A percentile compares a stretch with the other conserved stretches of the same genome.
These are phyloP conservation scores for Bryum argenteum DNA, from an alignment of 225 moss, liverwort and hornwort species.

Conservation along the genomic window DNA sequence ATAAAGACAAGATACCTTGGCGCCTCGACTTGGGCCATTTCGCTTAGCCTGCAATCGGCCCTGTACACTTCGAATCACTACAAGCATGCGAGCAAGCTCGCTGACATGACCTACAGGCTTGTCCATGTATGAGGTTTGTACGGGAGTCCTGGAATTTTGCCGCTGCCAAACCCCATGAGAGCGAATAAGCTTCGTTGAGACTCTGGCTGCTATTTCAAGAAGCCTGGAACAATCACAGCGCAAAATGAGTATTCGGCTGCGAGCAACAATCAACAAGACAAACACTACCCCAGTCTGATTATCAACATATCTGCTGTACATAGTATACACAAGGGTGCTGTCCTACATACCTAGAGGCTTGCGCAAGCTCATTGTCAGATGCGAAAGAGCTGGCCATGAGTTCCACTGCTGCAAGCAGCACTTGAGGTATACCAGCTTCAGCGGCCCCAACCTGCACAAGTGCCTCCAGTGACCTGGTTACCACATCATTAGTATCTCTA, in stretches of 20 bases:
- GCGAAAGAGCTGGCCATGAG: conserved; percentile 76
- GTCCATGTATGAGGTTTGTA: conserved; percentile 41
- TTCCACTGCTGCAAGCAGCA: conserved; percentile 88
- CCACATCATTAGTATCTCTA: conserved; percentile 30
- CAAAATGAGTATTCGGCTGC: conserved; percentile 30
- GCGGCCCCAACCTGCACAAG: conserved; percentile 82
- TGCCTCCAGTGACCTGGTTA: conserved; percentile 63
- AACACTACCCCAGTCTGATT: conserved; percentile 4
- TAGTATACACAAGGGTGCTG: conserved; percentile 14
- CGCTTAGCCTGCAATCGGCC: conserved; percentile 76
- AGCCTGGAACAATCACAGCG: conserved; percentile 55
- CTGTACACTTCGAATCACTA: conserved; percentile 90
- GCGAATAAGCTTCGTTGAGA: conserved; percentile 87
- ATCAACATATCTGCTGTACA: conserved; percentile 15
- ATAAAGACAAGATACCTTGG: conserved; percentile 48
- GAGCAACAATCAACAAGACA: conserved; percentile 8
- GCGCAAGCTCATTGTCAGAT: conserved; percentile 90
- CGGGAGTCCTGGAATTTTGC: conserved; percentile 28
- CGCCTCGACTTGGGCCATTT: conserved; percentile 72
- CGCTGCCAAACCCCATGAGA: conserved; percentile 68
- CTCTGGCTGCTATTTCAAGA: conserved; percentile 78
- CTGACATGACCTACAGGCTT: conserved; percentile 56
- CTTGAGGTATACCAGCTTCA: conserved; percentile 81
- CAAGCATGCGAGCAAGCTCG: conserved; percentile 89
- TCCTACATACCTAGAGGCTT: conserved; percentile 63